A percentile compares a stretch with the other conserved stretches of the same genome.
phyloP scores from a whole-genome alignment of 2,329 filamentous ascomycete species.

The Calonectria naviculata region DNA sequence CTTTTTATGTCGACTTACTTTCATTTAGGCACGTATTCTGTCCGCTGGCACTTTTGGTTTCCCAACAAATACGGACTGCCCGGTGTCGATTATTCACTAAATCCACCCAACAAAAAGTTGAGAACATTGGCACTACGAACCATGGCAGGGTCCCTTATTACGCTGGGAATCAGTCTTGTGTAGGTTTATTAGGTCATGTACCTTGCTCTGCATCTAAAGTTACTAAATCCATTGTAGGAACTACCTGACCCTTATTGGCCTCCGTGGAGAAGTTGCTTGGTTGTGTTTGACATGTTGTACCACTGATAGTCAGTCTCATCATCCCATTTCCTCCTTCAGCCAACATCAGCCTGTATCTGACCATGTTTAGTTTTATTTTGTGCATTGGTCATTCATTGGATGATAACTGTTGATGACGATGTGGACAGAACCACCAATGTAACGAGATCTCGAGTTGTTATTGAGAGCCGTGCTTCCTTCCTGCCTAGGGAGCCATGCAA shows the following conservation, averaged over 20 bases:
- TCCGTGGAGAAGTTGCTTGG: not conserved
- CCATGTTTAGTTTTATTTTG: not conserved
- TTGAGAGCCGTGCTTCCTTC: no score
- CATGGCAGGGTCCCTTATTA: not conserved
- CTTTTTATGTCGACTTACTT: not conserved
- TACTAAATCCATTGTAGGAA: not conserved
- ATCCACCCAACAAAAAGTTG: not conserved
- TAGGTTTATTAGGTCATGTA: not conserved
- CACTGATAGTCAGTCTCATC: no score
- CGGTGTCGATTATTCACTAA: not conserved
- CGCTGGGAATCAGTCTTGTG: not conserved
- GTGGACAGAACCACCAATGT: not conserved
- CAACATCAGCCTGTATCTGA: no score
- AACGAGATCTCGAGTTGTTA: no score
- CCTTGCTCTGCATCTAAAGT: fast-evolving
- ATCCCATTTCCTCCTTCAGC: not conserved
- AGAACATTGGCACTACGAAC: not conserved
- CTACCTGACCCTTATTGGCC: not conserved
- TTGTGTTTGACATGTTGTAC: not conserved
- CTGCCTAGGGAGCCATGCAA: no score
- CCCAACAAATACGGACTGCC: no score
- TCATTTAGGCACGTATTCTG: not conserved
- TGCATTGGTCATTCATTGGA: not conserved
- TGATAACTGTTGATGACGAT: not conserved
- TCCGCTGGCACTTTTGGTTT: not conserved